Evolutionary conservation across 306 rosid genomes (phyloP).

Genomic region (Clitoria ternatea): DNA sequence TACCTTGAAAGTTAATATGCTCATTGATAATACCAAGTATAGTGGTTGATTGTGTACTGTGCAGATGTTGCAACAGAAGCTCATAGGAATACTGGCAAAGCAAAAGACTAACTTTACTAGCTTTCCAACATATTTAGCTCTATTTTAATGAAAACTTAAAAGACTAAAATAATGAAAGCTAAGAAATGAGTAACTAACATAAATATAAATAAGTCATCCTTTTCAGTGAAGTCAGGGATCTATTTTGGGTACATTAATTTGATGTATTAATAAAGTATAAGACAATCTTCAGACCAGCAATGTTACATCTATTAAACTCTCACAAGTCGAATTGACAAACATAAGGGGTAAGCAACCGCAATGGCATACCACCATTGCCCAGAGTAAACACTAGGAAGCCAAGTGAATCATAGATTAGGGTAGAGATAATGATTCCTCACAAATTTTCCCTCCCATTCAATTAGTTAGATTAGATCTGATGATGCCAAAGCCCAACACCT

Average conservation of each 20-base stretch:
- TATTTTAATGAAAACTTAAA: background rate
- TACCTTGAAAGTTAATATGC: constrained; percentile 92
- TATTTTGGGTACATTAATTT: background rate
- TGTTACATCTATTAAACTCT: constrained; percentile 4
- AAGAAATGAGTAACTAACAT: constrained; percentile 2
- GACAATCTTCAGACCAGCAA: constrained; percentile 5
- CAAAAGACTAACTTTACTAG: constrained; percentile 27
- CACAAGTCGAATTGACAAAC: constrained; percentile 2
- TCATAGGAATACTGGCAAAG: constrained; percentile 81
- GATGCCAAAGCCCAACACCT: background rate
- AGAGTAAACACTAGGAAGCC: background rate
- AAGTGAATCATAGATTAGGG: background rate
- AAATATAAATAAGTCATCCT: background rate
- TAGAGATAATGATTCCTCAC: background rate
- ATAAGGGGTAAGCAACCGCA: background rate
- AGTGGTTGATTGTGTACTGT: constrained; percentile 67
- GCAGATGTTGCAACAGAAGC: constrained; percentile 88
- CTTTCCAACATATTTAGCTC: background rate
- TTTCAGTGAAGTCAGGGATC: background rate
- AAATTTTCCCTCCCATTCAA: background rate
- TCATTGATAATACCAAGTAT: constrained; percentile 91
- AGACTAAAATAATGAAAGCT: background rate
- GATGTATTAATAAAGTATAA: background rate
- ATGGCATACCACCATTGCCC: background rate
- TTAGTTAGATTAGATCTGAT: background rate